These are phyloP conservation scores for Dictyostelium firmibasis DNA, from an alignment of 78 protist species.

Conservation along the genomic window DNA sequence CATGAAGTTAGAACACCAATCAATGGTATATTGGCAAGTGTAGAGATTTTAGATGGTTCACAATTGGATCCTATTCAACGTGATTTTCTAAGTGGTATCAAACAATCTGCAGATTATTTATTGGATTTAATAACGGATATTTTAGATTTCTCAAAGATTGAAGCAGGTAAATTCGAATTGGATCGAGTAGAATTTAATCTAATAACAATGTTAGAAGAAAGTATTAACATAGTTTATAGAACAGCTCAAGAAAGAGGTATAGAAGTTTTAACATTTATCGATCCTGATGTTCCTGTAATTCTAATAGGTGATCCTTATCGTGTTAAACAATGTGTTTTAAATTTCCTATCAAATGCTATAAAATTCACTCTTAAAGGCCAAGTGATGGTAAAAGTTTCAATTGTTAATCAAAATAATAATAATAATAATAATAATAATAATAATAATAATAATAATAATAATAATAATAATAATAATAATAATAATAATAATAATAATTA, in stretches of 20 bases:
- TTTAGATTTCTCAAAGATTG: slow-evolving; percentile 78
- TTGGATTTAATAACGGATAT: slow-evolving; percentile 57
- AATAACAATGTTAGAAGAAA: slow-evolving; percentile 57
- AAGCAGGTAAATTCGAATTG: slow-evolving; percentile 72
- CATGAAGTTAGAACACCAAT: slow-evolving; percentile 76
- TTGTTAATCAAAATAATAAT: background rate
- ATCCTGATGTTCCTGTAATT: slow-evolving; percentile 41
- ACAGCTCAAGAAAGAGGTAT: slow-evolving; percentile 40
- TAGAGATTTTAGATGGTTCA: slow-evolving; percentile 36
- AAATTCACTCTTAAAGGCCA: slow-evolving; percentile 73
- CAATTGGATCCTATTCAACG: slow-evolving; percentile 26
- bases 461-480: background rate
- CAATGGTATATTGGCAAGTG: slow-evolving; percentile 69
- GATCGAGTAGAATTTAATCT: slow-evolving; percentile 47
- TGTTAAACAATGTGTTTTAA: slow-evolving; percentile 73
- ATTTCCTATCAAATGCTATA: slow-evolving; percentile 71
- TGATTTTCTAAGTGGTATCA: slow-evolving; percentile 20
- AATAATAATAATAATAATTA: background rate
- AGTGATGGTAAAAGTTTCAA: slow-evolving; percentile 41
- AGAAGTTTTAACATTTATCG: slow-evolving; percentile 41
- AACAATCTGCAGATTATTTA: slow-evolving; percentile 30
- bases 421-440: background rate
- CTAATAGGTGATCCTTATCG: slow-evolving; percentile 72
- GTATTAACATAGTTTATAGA: slow-evolving; percentile 51
- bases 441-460: background rate